Conservation (phyloP, 2,329 filamentous ascomycete species). For the Chalaropsis thielavioides region DNA sequence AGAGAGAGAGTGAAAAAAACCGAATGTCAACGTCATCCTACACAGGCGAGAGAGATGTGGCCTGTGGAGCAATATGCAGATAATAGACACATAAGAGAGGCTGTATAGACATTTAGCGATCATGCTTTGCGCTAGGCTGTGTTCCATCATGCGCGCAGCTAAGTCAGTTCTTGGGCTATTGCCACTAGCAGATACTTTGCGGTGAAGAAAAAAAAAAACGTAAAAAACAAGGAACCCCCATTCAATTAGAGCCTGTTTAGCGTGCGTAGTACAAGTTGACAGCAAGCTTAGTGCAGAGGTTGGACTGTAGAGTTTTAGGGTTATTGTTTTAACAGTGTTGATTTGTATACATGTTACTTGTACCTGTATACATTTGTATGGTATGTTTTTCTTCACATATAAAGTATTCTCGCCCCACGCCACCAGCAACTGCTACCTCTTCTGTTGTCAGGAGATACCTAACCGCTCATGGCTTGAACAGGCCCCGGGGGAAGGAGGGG, state of each 20-base stretch:
- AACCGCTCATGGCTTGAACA: not conserved
- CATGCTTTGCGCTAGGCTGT: not conserved
- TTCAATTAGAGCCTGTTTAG: not conserved
- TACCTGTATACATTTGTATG: too few relatives aligned
- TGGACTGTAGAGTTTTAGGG: not conserved
- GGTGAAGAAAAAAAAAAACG: not conserved
- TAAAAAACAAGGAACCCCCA: too few relatives aligned
- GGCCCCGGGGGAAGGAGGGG: not conserved
- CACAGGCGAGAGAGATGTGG: not conserved
- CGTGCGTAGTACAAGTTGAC: too few relatives aligned
- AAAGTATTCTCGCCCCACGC: too few relatives aligned
- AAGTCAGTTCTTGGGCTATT: not conserved
- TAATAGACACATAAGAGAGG: not conserved
- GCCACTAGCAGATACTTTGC: not conserved
- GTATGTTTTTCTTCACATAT: not conserved
- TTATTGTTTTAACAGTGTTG: not conserved
- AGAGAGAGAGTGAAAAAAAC: not conserved
- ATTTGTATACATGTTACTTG: too few relatives aligned
- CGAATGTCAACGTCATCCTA: not conserved
- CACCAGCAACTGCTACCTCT: not conserved
- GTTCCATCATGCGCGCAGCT: not conserved
- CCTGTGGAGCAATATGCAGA: not conserved
- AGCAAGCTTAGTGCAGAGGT: not conserved
- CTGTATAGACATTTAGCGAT: not conserved
- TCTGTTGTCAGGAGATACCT: not conserved